Conservation (phyloP, 495 filamentous ascomycete genomes). For the Neurospora sp. region DNA sequence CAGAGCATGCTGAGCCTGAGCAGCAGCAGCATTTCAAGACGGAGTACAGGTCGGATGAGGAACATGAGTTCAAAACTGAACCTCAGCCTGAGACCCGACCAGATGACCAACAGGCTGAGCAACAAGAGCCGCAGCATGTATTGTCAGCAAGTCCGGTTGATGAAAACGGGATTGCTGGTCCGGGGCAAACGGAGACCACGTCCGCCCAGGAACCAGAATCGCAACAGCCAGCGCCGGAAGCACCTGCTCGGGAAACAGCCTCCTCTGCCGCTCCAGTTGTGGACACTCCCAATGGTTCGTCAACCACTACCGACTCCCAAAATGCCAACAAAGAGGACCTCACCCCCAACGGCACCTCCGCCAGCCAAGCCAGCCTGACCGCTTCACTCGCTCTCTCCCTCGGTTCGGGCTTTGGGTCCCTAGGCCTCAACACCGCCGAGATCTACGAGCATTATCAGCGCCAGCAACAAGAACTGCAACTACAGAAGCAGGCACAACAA, state of each 20-base stretch:
- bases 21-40: not conserved
- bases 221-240: not conserved
- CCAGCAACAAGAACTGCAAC: not conserved
- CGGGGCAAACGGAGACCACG: not conserved
- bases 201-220: not conserved
- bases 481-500: not conserved
- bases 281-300: not conserved
- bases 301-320: not conserved
- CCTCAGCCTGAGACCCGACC: not conserved
- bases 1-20: not conserved
- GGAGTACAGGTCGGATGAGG: not conserved
- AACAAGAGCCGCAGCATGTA: not conserved
- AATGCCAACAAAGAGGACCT: not conserved
- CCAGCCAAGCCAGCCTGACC: not conserved
- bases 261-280: not conserved
- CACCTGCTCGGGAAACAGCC: not conserved
- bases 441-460: not conserved
- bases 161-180: not conserved
- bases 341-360: not conserved
- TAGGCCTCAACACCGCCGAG: not conserved
- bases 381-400: not conserved
- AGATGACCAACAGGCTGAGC: not conserved
- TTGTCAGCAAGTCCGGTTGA: not conserved
- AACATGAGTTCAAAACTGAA: not conserved
- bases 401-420: not conserved